Conservation (phyloP, 371 early-diverging fungal species). For the Apophysomyces trapeziformis region DNA sequence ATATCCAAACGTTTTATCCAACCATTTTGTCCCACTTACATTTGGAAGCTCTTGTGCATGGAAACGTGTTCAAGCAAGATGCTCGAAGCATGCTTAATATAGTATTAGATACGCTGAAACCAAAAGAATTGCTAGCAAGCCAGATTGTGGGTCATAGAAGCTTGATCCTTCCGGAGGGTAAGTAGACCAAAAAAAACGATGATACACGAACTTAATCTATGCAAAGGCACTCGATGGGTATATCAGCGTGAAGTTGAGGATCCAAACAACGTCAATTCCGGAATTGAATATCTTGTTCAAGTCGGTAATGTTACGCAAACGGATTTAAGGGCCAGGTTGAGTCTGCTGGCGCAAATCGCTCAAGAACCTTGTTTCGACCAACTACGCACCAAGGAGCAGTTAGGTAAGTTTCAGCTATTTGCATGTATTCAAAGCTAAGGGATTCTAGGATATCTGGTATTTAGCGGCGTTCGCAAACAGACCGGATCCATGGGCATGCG, state of each 20-base stretch:
- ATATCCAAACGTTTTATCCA: conserved; percentile 75
- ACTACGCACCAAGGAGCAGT: conserved; percentile 90
- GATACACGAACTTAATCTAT: background rate
- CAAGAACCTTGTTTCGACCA: conserved; percentile 92
- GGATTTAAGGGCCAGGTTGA: conserved; percentile 64
- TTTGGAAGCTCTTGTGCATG: conserved; percentile 82
- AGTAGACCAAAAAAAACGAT: background rate
- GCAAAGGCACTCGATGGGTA: conserved; percentile 57
- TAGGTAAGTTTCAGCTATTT: conserved; percentile 41
- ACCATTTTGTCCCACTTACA: conserved; percentile 70
- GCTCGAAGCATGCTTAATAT: conserved; percentile 66
- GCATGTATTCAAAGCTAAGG: background rate
- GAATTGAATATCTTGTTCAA: conserved; percentile 82
- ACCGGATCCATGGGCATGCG: conserved; percentile 71
- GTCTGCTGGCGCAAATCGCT: conserved; percentile 77
- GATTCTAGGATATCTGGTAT: conserved; percentile 73
- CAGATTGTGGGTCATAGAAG: conserved; percentile 66
- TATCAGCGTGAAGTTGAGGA: conserved; percentile 73
- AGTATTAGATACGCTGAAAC: conserved; percentile 55
- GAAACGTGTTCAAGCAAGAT: conserved; percentile 74
- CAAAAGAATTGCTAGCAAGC: conserved; percentile 64
- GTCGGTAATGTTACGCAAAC: conserved; percentile 62
- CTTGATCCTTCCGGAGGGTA: conserved; percentile 59
- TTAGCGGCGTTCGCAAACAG: conserved; percentile 70
- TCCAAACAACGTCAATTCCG: conserved; percentile 83